Conservation (phyloP, 257 asterid genomes). For the Gentiana dahurica region DNA sequence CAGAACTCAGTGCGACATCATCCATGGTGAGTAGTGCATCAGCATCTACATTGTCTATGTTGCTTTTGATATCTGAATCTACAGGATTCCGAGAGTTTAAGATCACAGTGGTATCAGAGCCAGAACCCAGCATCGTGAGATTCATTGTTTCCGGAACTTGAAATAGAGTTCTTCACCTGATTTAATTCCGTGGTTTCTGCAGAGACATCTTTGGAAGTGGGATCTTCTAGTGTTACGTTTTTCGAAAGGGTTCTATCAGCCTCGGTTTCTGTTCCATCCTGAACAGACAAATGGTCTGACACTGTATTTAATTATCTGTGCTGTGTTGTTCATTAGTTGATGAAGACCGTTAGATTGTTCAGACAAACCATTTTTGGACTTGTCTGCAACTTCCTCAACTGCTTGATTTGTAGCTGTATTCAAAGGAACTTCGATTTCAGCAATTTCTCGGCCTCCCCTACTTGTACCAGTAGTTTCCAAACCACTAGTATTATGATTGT, state of each 20-base stretch:
- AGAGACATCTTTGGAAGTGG: constrained; percentile 18
- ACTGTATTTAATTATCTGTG: constrained; percentile 16
- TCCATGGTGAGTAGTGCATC: constrained; percentile 17
- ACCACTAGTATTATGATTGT: constrained; percentile 12
- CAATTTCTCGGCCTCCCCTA: constrained; percentile 24
- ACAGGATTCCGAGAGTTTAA: constrained; percentile 17
- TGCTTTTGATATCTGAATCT: constrained; percentile 11
- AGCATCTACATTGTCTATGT: constrained; percentile 20
- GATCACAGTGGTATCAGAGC: constrained; percentile 4
- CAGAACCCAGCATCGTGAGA: constrained; percentile 8
- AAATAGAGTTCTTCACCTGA: constrained; percentile 16
- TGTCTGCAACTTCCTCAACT: constrained; percentile 18
- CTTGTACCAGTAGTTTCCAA: constrained; percentile 21
- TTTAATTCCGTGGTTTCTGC: constrained; percentile 8
- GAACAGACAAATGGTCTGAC: constrained; percentile 15
- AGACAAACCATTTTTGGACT: constrained; percentile 10
- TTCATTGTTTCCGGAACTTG: constrained; percentile 13
- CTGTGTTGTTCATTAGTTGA: constrained; percentile 14
- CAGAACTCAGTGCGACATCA: constrained; percentile 22
- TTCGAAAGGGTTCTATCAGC: constrained; percentile 12
- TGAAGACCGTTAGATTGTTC: constrained; percentile 21
- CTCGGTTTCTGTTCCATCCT: constrained; percentile 24
- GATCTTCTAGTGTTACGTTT: constrained; percentile 16
- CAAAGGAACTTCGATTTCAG: constrained; percentile 16
- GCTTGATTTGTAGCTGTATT: constrained; percentile 19